Conservation (phyloP, 208 protist genomes). For the Entamoeba moshkovskii region DNA sequence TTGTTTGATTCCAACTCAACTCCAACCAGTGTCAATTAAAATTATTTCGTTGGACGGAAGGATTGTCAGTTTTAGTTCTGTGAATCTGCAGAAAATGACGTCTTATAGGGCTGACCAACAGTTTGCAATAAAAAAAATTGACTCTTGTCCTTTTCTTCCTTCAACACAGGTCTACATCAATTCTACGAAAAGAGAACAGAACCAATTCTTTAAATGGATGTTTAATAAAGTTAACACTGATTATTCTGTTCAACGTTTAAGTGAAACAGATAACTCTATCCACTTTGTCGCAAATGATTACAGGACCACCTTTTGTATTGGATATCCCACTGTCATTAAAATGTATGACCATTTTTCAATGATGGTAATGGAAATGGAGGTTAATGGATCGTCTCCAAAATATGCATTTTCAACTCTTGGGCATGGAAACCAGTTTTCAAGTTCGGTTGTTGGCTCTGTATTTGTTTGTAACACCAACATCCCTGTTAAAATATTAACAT, state of each 20-base stretch:
- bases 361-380: neutral
- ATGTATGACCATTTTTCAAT: neutral
- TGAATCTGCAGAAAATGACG: neutral
- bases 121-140: neutral
- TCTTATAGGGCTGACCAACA: neutral
- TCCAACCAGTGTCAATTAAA: neutral
- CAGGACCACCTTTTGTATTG: neutral
- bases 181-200: neutral
- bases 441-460: neutral
- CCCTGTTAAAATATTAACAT: neutral
- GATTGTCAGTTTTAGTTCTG: neutral
- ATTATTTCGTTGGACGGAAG: neutral
- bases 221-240: neutral
- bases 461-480: neutral
- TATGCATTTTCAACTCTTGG: neutral
- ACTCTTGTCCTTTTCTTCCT: neutral
- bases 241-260: neutral
- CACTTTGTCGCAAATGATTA: neutral
- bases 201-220: neutral
- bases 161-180: neutral
- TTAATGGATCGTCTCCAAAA: neutral
- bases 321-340: neutral
- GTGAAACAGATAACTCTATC: neutral
- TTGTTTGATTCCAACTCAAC: neutral
- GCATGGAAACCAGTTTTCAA: neutral